These are phyloP conservation scores for Eleusine coracana DNA, from an alignment of 176 grass and related monocot species.

Conservation along the genomic window DNA sequence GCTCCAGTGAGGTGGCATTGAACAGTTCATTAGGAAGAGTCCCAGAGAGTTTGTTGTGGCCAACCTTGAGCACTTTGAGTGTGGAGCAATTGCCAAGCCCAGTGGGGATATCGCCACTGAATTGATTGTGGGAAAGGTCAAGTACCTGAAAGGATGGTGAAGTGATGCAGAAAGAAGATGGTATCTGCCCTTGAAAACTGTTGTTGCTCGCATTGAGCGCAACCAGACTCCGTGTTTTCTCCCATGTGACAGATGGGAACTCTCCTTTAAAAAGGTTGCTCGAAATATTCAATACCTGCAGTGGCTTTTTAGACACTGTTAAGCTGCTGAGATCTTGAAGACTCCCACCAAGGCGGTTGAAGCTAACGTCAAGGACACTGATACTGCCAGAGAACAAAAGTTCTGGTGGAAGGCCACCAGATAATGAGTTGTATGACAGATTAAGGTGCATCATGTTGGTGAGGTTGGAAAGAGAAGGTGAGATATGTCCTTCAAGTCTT, in stretches of 20 bases:
- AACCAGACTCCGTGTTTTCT: neutral
- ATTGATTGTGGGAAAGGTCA: constrained; percentile 36
- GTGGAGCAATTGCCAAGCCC: constrained; percentile 27
- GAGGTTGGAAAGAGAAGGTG: neutral
- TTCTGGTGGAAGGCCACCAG: neutral
- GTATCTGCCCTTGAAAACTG: constrained; percentile 36
- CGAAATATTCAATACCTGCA: constrained; percentile 51
- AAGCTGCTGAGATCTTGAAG: neutral
- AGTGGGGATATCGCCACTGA: neutral
- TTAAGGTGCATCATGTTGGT: constrained; percentile 4
- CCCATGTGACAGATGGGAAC: constrained; percentile 32
- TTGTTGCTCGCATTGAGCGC: constrained; percentile 48
- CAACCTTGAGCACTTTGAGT: constrained; percentile 32
- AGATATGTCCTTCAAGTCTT: constrained; percentile 28
- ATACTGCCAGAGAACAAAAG: constrained; percentile 34
- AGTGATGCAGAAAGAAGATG: constrained; percentile 7
- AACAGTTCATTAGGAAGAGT: constrained; percentile 40
- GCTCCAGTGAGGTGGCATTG: neutral
- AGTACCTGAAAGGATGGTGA: neutral
- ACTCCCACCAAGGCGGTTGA: constrained; percentile 27
- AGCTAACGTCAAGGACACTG: constrained; percentile 41
- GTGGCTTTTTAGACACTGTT: neutral
- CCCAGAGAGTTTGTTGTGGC: constrained; percentile 36
- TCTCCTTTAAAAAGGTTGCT: constrained; percentile 46
- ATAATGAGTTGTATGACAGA: constrained; percentile 32